A percentile compares a stretch with the other conserved stretches of the same genome.
Conservation (phyloP, 345 rosid genomes). For the Murraya paniculata region DNA sequence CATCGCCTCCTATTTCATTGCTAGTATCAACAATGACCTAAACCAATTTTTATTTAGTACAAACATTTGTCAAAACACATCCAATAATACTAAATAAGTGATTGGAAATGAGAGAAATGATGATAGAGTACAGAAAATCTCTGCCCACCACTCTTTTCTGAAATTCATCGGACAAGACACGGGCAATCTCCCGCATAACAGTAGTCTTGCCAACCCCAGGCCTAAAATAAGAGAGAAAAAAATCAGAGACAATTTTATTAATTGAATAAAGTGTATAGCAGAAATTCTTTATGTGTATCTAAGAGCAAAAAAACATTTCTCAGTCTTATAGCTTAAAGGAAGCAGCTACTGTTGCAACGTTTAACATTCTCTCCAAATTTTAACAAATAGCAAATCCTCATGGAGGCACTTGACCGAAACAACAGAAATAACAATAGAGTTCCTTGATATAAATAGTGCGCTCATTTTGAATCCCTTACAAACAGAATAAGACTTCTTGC, state of each 20-base stretch:
- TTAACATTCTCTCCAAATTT: not conserved
- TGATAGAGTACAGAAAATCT: not conserved
- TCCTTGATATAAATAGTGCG: not conserved
- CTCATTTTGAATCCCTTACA: not conserved
- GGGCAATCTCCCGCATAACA: constrained; percentile 62
- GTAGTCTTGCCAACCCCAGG: constrained; percentile 83
- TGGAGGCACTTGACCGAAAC: not conserved
- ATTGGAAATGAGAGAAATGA: not conserved
- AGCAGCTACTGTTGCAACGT: not conserved
- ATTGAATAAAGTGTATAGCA: not conserved
- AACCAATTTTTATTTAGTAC: not conserved
- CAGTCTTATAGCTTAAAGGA: not conserved
- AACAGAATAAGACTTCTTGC: not conserved
- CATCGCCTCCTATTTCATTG: constrained; percentile 82
- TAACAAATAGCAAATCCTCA: not conserved
- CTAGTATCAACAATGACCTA: constrained; percentile 73
- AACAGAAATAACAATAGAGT: not conserved
- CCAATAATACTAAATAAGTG: not conserved
- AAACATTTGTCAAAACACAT: not conserved
- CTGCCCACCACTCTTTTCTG: constrained; percentile 59
- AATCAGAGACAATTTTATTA: not conserved
- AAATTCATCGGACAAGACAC: constrained; percentile 60
- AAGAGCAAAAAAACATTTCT: not conserved
- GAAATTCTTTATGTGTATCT: not conserved
- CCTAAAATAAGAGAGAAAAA: constrained; percentile 21